These are phyloP conservation scores for Pyrenophora tritici-repentis DNA, from an alignment of 2,329 filamentous ascomycete genomes.

Conservation along the genomic window DNA sequence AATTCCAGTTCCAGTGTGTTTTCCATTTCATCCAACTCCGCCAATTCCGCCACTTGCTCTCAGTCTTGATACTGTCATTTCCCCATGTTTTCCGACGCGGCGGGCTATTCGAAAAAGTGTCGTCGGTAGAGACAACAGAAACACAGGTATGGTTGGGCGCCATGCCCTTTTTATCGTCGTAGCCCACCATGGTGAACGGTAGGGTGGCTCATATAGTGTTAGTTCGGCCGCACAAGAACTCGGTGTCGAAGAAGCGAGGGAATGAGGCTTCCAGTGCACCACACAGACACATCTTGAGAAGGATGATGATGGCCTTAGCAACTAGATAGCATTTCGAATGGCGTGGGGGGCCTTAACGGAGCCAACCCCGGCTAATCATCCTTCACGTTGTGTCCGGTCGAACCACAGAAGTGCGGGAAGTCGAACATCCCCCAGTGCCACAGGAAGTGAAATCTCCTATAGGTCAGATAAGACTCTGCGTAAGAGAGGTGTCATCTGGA, in stretches of 20 bases:
- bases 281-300: background rate
- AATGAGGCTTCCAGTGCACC: background rate
- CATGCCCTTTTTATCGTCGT: slow-evolving; percentile 2
- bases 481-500: no score
- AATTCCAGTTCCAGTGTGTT: slow-evolving; percentile 1
- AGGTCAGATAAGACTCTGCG: background rate
- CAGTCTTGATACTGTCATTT: background rate
- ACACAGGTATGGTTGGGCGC: background rate
- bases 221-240: slow-evolving; percentile 1
- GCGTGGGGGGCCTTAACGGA: slow-evolving; percentile 8
- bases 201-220: background rate
- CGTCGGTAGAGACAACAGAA: background rate
- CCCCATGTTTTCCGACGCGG: slow-evolving; percentile 11
- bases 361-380: background rate
- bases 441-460: no score
- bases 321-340: background rate
- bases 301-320: no score
- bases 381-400: background rate
- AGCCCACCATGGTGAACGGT: background rate
- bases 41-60: slow-evolving; percentile 1
- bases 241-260: slow-evolving; percentile 2
- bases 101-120: background rate
- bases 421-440: no score
- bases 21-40: background rate
- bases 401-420: background rate